Conservation (phyloP, 768 basidiomycete genomes). For the Collybia nuda region DNA sequence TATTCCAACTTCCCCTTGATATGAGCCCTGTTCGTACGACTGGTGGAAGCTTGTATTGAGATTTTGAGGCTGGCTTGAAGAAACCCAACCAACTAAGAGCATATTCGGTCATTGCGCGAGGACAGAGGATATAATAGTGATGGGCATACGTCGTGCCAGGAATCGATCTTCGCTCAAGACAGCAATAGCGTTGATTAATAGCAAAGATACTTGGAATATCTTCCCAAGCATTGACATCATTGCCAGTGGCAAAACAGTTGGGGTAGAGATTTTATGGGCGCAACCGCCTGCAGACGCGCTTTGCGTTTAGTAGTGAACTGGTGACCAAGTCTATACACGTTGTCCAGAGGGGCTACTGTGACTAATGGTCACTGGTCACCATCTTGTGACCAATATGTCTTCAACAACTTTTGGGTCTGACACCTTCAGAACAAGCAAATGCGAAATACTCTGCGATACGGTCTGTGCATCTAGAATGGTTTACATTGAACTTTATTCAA, state of each 20-base stretch:
- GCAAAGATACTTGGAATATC: conserved; percentile 81
- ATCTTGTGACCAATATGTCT: conserved; percentile 1
- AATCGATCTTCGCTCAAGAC: conserved; percentile 96
- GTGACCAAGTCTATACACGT: too few species aligned
- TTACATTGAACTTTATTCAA: conserved; percentile 5
- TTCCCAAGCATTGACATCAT: conserved; percentile 63
- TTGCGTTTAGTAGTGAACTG: neutral
- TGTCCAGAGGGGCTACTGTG: conserved; percentile 9
- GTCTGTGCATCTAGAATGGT: conserved; percentile 19
- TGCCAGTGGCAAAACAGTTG: conserved; percentile 9
- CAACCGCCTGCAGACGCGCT: conserved; percentile 5
- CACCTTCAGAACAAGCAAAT: conserved; percentile 2
- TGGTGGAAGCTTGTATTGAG: conserved; percentile 60
- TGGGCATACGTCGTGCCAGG: conserved; percentile 78
- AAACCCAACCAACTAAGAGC: conserved; percentile 79
- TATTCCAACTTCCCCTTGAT: conserved; percentile 65
- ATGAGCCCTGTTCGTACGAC: conserved; percentile 64
- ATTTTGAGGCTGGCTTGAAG: conserved; percentile 62
- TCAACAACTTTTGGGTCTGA: neutral
- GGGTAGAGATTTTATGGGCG: conserved; percentile 7
- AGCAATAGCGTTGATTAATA: conserved; percentile 93
- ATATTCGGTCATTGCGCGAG: conserved; percentile 15
- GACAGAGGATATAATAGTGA: neutral
- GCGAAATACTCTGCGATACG: conserved; percentile 20
- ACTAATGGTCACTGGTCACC: too few species aligned